Evolutionary conservation across 371 early-diverging fungal genomes (phyloP), one percentile per base, ranked within the genome.

Genomic region (Apophysomyces ossiformis): DNA sequence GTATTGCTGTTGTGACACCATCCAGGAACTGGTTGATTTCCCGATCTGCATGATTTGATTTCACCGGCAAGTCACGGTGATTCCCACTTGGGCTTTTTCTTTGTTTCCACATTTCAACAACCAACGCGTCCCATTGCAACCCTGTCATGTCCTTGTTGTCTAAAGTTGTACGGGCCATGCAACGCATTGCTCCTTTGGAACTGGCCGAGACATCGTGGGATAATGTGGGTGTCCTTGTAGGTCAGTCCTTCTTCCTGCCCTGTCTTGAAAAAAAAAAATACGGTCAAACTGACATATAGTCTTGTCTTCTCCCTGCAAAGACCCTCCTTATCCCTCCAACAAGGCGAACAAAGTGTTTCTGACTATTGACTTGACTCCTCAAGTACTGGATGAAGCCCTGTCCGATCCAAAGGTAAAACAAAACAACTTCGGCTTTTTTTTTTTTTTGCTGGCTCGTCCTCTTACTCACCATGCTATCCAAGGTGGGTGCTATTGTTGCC

Each of bases 171-270:
- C 76, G 83, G 47, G 83, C 86, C 56, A 86, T 98, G 85, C 89
- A 92, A 77, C 86, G 85, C 60, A 89, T 96, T 71, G 96, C 97
- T 64, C 99, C 99, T 35, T 76, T 95, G 62, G 84, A 85, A 61
- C 84, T 95, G 54, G 97, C 98, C 6, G 96, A 95, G 45, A 78
- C 83, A 4, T 79, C 91, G 4, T 99, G 99, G 99, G 99, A 99
- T 77, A 99, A 99, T 82, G 96, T 97, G 39, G 97, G 98, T 37
- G 77, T 93, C 35, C 83, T 97, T 58, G 82, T 98, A 37, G 96
- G 90, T 90, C 81, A 57, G 32, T 26, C 32, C 32, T 26, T 2
- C 32, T 26, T 26, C 2, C 2, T 26, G 32, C 32, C 32, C 32
- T 26, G 32, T 26, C 32, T 26, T 26, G 32, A 45, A 62, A 37